Evolutionary conservation across 345 rosid genomes (phyloP), one percentile per base, ranked within the genome.

Genomic region (Odontarrhena argentea): DNA sequence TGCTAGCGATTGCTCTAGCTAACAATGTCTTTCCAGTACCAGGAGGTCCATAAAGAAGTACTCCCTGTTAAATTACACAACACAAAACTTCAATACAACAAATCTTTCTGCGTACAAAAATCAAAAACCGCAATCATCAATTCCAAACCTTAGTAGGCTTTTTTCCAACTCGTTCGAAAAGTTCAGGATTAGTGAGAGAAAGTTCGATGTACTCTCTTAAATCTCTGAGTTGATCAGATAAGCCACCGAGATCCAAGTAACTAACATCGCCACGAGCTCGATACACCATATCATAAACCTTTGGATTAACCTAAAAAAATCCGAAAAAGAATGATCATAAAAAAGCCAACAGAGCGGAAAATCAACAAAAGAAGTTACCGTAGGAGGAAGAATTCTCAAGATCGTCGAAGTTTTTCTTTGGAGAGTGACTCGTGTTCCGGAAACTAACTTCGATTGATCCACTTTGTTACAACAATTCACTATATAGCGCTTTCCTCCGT

Each of bases 21-120:
- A 92, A 70, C 59, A 92, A 77, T 11, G 96, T 91, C 85, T 91
- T 87, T 45, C 97, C 97, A 8, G 97, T 88, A 14, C 96, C 98
- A 13, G 96, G 98, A 80, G 98, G 95, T 46, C 96, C 98, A 83
- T 87, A 85, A 12, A 92, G 94, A 79, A 91, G 96, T 30, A 88
- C 90, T 79, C 90, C 95, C 93, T 91, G 76, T 30, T 52, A 24
- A 28, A 18, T 28, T 28, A 28, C 32, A 28, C 32, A 18, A 32
- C 7, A 32, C 6, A 8, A 24, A 18, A 38, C 9, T 1, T 38
- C 49, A 25, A 60, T 6, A 60, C 51, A 28, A 14, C 14, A 26
- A 60, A 26, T 41, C 12, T 38, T 38, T 38, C 8, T 0, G 2
- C 7, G 5, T 14, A 22, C 18, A 15, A 15, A 18, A 8, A 22